These are phyloP conservation scores for Lachnum nothofagi DNA, from an alignment of 2,329 filamentous ascomycete genomes.

Conservation along the genomic window DNA sequence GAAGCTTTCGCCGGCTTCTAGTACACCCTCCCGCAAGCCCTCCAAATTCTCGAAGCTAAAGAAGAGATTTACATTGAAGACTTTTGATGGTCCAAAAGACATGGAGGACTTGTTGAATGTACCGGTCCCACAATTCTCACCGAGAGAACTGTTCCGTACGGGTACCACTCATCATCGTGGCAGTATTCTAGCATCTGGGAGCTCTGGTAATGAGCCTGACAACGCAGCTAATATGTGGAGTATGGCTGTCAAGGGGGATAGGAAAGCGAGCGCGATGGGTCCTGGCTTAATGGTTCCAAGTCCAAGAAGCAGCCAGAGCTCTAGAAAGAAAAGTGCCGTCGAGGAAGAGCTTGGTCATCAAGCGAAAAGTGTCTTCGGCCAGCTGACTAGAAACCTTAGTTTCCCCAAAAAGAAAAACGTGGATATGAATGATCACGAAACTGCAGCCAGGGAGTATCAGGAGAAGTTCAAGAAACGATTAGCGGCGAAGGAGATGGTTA, in stretches of 20 bases:
- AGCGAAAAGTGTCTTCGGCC: not conserved
- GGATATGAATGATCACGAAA: conserved; percentile 5
- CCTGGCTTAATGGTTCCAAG: not conserved
- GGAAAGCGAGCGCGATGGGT: not conserved
- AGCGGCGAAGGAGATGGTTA: conserved; percentile 20
- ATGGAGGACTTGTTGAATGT: conserved; percentile 21
- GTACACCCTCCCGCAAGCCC: conserved; percentile 7
- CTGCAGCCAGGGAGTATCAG: conserved; percentile 18
- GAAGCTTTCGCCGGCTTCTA: conserved; percentile 2
- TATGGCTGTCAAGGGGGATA: conserved; percentile 2
- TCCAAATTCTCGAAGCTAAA: conserved; percentile 18
- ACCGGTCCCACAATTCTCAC: conserved; percentile 16
- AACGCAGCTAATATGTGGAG: conserved; percentile 4
- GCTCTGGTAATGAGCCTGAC: not conserved
- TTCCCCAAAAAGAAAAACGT: conserved; percentile 13
- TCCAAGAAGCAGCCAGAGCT: not conserved
- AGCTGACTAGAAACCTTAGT: not conserved
- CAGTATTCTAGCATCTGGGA: not conserved
- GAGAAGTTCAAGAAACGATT: conserved; percentile 17
- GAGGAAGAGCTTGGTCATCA: not conserved
- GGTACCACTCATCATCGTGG: not conserved
- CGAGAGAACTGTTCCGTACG: not conserved
- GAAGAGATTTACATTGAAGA: conserved; percentile 6
- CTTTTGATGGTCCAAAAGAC: conserved; percentile 20
- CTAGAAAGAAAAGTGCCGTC: conserved; percentile 1